A percentile compares a stretch with the other conserved stretches of the same genome.
These are phyloP conservation scores for Oryza glumipatula DNA, from an alignment of 176 grass and related monocot genomes.

Conservation along the genomic window DNA sequence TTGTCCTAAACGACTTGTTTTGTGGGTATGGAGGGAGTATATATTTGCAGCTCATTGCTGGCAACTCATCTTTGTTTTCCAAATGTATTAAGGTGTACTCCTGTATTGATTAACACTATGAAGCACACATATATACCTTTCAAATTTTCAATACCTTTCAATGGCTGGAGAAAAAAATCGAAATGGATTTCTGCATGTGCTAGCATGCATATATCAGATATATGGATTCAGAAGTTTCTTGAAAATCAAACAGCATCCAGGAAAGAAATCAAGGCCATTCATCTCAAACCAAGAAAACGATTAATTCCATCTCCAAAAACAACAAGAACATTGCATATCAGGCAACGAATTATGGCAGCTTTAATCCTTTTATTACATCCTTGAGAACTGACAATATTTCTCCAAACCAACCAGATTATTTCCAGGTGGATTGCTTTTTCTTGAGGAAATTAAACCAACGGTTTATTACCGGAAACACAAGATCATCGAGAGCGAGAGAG, in stretches of 20 bases:
- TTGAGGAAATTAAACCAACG: conserved; percentile 36
- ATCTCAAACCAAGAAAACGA: too few relatives aligned
- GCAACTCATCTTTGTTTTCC: background rate
- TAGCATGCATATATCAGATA: too few relatives aligned
- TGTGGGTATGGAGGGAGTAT: too few relatives aligned
- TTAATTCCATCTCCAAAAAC: background rate
- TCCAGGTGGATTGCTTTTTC: conserved; percentile 26
- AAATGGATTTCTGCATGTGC: too few relatives aligned
- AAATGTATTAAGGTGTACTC: background rate
- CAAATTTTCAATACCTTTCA: too few relatives aligned
- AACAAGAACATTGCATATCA: background rate
- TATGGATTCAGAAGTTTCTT: background rate
- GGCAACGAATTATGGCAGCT: background rate
- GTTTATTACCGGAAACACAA: conserved; percentile 51
- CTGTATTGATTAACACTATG: too few relatives aligned
- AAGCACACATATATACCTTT: too few relatives aligned
- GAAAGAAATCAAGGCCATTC: too few relatives aligned
- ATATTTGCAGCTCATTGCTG: background rate
- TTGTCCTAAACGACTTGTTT: too few relatives aligned
- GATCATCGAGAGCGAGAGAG: conserved; percentile 7
- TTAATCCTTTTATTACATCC: conserved; percentile 35
- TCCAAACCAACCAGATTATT: conserved; percentile 31
- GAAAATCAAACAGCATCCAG: background rate
- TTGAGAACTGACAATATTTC: conserved; percentile 21
- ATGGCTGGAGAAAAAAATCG: too few relatives aligned